Evolutionary conservation across 2,329 filamentous ascomycete genomes (phyloP), one percentile per base, ranked within the genome.

Genomic region (Dichotomopilus funicola): DNA sequence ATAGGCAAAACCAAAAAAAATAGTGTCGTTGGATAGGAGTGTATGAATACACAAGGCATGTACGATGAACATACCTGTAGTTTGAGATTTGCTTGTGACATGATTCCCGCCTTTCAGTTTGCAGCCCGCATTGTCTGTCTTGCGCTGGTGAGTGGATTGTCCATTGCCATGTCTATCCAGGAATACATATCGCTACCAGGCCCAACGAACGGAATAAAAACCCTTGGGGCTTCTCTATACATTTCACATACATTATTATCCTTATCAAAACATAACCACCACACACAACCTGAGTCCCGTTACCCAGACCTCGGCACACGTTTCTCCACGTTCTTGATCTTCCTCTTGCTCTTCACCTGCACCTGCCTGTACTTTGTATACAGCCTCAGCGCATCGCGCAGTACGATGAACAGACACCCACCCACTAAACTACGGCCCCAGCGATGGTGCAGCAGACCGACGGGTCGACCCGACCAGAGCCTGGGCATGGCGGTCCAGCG

Each of bases 351-450:
- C 48, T 59, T 77, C 37, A 81, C 76, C 62, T 79, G 75, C 10
- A 81, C 82, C 58, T 76, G 77, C 59, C 81, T 75, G 67, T 83
- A 84, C 71, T 86, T 87, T 61, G 78, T 76, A 65, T 85, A 87
- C 31, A 88, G 69, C 55, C 75, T 73, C 50, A 86, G 72, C 2
- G 75, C 75, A 63, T 88, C 84, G 69, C 92, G 94, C 51, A 96
- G 70, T 8, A 96, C 85, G 12, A 97, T 85, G 65, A 92, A 96
- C 19, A 95, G 72, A 67, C 89, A 94, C 0, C 94, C 94, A 1
- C 94, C 94, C 1, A 94, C 79, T 2, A 99, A 76, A 65, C 89
- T 96, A 54, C 94, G 79, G 1, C 91, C 94, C 90, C 94, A 97
- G 56, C 86, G 83, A 63, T 88, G 82, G 66, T 94, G 88, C 36